A percentile compares a stretch with the other conserved stretches of the same genome.
Conservation (phyloP, 2,329 filamentous ascomycete species). For the Apiospora marii region DNA sequence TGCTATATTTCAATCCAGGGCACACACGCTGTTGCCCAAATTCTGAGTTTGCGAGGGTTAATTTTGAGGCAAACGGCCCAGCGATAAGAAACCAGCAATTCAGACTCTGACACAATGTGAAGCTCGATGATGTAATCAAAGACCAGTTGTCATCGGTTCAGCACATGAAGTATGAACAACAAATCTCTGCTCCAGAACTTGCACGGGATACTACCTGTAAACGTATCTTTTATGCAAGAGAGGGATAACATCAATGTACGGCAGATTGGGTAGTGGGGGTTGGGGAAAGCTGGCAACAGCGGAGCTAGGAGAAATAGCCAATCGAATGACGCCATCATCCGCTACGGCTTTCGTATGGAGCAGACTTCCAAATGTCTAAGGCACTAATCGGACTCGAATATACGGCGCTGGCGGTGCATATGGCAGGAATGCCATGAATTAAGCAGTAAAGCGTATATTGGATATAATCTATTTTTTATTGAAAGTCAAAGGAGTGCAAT, state of each 20-base stretch:
- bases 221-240: conserved; percentile 9
- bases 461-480: background rate
- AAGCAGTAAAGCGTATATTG: background rate
- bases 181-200: background rate
- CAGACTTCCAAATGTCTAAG: background rate
- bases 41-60: background rate
- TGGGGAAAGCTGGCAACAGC: conserved; percentile 19
- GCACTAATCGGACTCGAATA: background rate
- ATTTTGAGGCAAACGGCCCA: background rate
- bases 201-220: background rate
- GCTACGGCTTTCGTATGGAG: background rate
- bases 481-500: background rate
- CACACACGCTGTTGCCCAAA: background rate
- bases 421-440: no score
- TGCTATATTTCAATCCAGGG: background rate
- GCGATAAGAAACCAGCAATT: background rate
- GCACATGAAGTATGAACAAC: background rate
- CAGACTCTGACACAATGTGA: background rate
- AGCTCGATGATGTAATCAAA: conserved; percentile 2
- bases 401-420: background rate
- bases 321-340: conserved; percentile 15
- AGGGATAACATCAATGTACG: background rate
- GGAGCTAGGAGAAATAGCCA: background rate
- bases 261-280: conserved; percentile 5
- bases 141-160: background rate